These are phyloP conservation scores for Chaetomiaceae sp. DNA, from an alignment of 2,329 filamentous ascomycete species.

Conservation along the genomic window DNA sequence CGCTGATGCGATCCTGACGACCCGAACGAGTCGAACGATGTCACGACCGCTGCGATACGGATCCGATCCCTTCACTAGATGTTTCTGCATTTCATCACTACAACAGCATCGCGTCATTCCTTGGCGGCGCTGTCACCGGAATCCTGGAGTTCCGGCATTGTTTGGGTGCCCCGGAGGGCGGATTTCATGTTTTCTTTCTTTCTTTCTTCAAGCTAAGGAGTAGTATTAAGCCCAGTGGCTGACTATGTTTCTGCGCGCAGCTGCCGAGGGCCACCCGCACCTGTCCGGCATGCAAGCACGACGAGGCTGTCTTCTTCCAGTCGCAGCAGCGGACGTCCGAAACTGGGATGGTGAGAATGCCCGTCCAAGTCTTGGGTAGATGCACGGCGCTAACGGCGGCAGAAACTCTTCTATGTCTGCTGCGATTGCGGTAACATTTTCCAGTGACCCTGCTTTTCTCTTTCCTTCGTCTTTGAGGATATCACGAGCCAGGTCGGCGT, in stretches of 20 bases:
- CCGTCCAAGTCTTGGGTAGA: background rate
- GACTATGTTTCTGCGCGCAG: constrained; percentile 48
- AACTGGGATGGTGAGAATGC: constrained; percentile 83
- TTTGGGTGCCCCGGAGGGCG: too few relatives aligned
- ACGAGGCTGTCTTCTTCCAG: constrained; percentile 97
- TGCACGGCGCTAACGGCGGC: constrained; percentile 23
- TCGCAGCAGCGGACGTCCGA: constrained; percentile 95
- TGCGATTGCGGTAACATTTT: constrained; percentile 90
- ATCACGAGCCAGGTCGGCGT: background rate
- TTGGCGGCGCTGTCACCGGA: too few relatives aligned
- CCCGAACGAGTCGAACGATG: background rate
- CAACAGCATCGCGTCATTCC: too few relatives aligned
- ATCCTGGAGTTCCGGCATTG: too few relatives aligned
- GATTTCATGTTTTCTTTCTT: too few relatives aligned
- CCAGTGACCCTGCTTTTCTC: constrained; percentile 34
- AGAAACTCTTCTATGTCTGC: constrained; percentile 95
- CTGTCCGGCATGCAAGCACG: constrained; percentile 78
- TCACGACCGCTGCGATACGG: background rate
- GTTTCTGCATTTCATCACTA: background rate
- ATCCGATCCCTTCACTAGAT: too few relatives aligned
- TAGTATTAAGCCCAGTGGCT: constrained; percentile 31
- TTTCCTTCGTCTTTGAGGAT: background rate
- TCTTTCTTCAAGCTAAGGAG: too few relatives aligned
- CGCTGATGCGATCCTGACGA: too few relatives aligned
- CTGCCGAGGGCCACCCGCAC: constrained; percentile 82